These are phyloP conservation scores for Ilex asprella DNA, from an alignment of 257 asterid genomes.

Conservation along the genomic window DNA sequence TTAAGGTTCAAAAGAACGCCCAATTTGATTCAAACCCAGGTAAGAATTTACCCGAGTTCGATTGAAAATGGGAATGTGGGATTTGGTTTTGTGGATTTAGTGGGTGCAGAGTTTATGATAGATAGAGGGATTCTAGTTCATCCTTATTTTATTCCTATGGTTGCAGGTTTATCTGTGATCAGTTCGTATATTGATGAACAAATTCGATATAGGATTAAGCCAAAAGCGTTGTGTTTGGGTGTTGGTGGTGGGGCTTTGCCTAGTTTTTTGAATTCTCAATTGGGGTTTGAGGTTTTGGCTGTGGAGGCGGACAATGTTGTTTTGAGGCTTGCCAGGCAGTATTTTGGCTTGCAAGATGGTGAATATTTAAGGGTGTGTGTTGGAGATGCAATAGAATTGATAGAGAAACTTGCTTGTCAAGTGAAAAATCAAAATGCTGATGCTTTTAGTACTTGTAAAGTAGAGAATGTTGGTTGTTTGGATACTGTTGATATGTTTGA, in stretches of 20 bases:
- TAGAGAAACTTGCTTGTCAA: constrained; percentile 27
- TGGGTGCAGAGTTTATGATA: constrained; percentile 35
- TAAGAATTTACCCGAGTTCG: constrained; percentile 34
- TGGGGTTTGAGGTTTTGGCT: constrained; percentile 64
- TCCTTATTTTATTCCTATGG: constrained; percentile 81
- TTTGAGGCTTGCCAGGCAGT: constrained; percentile 40
- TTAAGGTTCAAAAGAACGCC: constrained; percentile 92
- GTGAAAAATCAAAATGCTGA: constrained; percentile 1
- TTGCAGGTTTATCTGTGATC: constrained; percentile 58
- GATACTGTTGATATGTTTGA: neutral
- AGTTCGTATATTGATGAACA: constrained; percentile 30
- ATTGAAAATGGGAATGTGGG: constrained; percentile 4
- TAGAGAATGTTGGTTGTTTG: neutral
- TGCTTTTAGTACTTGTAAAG: neutral
- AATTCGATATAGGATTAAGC: constrained; percentile 30
- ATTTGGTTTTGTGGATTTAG: constrained; percentile 18
- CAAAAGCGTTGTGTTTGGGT: constrained; percentile 71
- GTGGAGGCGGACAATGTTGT: constrained; percentile 67
- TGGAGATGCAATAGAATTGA: constrained; percentile 52
- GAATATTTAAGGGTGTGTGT: constrained; percentile 33
- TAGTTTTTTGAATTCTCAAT: constrained; percentile 38
- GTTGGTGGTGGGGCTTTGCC: constrained; percentile 92
- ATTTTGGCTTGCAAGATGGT: constrained; percentile 48
- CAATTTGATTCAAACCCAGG: constrained; percentile 68
- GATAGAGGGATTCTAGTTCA: constrained; percentile 54